A percentile compares a stretch with the other conserved stretches of the same genome.
phyloP scores from a whole-genome alignment of 208 protist species.

The Zelonia costaricensis region DNA sequence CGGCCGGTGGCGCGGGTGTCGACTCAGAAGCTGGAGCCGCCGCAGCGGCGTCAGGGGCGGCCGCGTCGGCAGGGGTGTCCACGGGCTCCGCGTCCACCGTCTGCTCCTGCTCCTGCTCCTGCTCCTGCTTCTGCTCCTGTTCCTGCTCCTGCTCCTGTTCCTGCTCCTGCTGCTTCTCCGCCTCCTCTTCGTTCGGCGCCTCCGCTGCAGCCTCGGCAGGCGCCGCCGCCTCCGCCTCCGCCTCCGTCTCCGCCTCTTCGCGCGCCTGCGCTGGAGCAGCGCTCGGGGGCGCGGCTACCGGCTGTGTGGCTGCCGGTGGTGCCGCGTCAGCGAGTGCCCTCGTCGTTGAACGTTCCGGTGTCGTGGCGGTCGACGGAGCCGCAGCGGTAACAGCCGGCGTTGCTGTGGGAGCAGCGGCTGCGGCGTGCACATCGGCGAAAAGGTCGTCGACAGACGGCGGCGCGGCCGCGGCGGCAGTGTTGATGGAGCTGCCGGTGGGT shows the following conservation, averaged over 20 bases:
- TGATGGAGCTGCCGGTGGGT: not conserved
- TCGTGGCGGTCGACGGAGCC: not conserved
- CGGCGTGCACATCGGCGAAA: constrained; percentile 17
- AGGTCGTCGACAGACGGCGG: constrained; percentile 27
- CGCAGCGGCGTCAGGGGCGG: no score
- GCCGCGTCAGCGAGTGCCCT: not conserved
- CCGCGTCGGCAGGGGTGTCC: no score
- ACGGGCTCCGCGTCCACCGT: no score
- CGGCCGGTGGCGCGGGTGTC: no score
- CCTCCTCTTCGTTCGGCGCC: no score
- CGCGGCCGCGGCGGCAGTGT: not conserved
- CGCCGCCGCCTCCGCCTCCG: not conserved
- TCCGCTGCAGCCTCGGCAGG: no score
- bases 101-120: no score
- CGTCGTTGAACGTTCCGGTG: not conserved
- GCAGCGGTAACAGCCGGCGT: constrained; percentile 3
- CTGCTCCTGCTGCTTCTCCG: no score
- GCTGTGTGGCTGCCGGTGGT: not conserved
- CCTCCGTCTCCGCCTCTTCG: not conserved
- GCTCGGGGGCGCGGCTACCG: not conserved
- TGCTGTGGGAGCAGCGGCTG: no score
- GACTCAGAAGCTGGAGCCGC: no score
- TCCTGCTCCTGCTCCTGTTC: no score
- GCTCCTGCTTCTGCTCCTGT: no score
- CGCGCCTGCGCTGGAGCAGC: not conserved